Evolutionary conservation across 2,329 filamentous ascomycete genomes (phyloP), one percentile per base, ranked within the genome.

Genomic region (Pleoardoris graminearum): DNA sequence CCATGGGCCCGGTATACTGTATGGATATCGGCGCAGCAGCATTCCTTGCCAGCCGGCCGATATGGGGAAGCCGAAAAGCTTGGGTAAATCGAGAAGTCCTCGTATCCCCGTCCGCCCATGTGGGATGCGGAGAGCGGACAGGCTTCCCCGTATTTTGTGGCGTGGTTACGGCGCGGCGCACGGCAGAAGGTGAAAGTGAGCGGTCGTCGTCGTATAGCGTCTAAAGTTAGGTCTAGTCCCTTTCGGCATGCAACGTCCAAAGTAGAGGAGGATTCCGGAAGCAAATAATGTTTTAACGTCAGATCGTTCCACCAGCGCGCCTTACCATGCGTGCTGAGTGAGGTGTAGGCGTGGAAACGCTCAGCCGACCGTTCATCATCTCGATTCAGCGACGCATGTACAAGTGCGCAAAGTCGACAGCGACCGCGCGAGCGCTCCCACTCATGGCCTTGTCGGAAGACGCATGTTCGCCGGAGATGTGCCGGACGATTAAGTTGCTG

Each of bases 131-230:
- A 47, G 44, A 44, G 37, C 32, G 22, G 32, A 37, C 44, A 47
- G 44, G 44, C 44, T 47, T 47, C 44, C 44, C 44, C 44, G 44
- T 47, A 37, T 47, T 45, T 27, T 43, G 39, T n/a, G 39, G 39
- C 39, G 30, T 46, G 43, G 30, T 46, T 14, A 37, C 21, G 32
- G 27, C 43, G 43, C 21, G 36, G 43, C 43, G 42, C 29, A 19
- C n/a, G 30, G 8, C 10, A 4, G 10, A 17, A 42, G 16, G 38
- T 10, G 38, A 37, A n/a, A 17, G 21, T 32, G 32, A 46, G 32
- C 29, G 42, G 43, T 12, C 10, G 19, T 25, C 22, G 30, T 30
- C 19, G n/a, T 35, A 46, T 21, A 23, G 21, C 42, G 19, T 33
- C 30, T 19, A 16, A 19, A 39, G 37, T 25, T 5, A 12, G 19